Conservation (phyloP, 2,329 filamentous ascomycete genomes). For the Diplocarpon mali region DNA sequence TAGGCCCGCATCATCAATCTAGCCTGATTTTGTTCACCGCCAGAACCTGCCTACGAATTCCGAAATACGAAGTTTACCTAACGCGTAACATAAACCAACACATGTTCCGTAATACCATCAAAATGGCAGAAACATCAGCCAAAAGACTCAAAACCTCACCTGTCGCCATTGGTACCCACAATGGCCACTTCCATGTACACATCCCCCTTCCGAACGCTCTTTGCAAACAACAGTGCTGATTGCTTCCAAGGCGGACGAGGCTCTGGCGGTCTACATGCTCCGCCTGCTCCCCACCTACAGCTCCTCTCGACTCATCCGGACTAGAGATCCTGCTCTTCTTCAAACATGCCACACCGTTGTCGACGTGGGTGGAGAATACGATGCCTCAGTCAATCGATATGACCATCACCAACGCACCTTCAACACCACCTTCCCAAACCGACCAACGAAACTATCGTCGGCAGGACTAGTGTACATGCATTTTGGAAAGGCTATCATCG, state of each 20-base stretch:
- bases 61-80: neutral
- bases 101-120: slow-evolving; percentile 37
- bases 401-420: slow-evolving; percentile 98
- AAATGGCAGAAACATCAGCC: slow-evolving; percentile 58
- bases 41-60: neutral
- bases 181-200: slow-evolving; percentile 37
- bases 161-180: slow-evolving; percentile 69
- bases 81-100: neutral
- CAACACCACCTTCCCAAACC: slow-evolving; percentile 70
- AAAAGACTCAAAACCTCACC: slow-evolving; percentile 76
- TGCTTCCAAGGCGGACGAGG: slow-evolving; percentile 84
- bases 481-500: slow-evolving; percentile 78
- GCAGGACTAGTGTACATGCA: slow-evolving; percentile 94
- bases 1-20: no score
- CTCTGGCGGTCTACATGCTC: slow-evolving; percentile 91
- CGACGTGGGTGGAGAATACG: slow-evolving; percentile 94
- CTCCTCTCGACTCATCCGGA: slow-evolving; percentile 66
- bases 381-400: slow-evolving; percentile 64
- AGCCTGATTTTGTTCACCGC: neutral
- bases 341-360: slow-evolving; percentile 86
- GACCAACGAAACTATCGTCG: slow-evolving; percentile 80
- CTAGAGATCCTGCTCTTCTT: slow-evolving; percentile 70
- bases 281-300: slow-evolving; percentile 75
- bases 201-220: no score
- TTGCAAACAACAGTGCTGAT: no score